Base-by-base conservation (phyloP, 2,329 filamentous ascomycete genomes). In the Sclerotinia trifoliorum region DNA sequence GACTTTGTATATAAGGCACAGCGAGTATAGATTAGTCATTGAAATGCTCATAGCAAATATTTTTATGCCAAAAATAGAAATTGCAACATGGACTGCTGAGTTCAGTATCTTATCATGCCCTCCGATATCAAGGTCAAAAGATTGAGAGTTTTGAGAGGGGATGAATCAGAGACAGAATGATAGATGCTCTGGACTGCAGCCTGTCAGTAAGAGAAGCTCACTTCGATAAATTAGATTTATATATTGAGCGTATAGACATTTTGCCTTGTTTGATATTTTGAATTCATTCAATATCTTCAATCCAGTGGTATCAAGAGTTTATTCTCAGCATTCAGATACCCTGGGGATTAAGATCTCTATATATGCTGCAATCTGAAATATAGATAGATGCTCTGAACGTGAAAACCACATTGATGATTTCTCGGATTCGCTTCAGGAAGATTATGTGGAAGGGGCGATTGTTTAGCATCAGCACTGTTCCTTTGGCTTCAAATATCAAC, bases 141-240 rank as follows among this genome's bases (percentile, higher is more conserved):
- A 17, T 15, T 42, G 39, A 13, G 13, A 17, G 39, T 42, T 39
- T n/a, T 2, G 5, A 35, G 21, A n/a, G 21, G 0, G 2, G 0
- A 42, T 1, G 1, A 24, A 10, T 0, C 21, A n/a, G 21, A 13
- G 29, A 32, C 5, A 35, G 2, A 29, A 55, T 35, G 26, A 35
- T 35, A 35, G 7, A 5, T 15, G 29, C 1, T 35, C 11, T 1
- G 4, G 10, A 13, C 32, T 55, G 0, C 8, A n/a, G 11, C 1
- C 29, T 1, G 0, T 1, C 8, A 3, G 35, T 35, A 3, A n/a
- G 29, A 21, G 19, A 7, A 3, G 5, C 6, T 8, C 2, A 0
- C 1, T 3, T n/a, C 21, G 0, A 35, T n/a, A 3, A 5, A 1
- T 7, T 3, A 3, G 1, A 0, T 3, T 32, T 13, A 0, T 21